A percentile compares a stretch with the other conserved stretches of the same genome.
Evolutionary conservation across 2,329 filamentous ascomycete genomes (phyloP).

Genomic region (Elsinoe necatrix): DNA sequence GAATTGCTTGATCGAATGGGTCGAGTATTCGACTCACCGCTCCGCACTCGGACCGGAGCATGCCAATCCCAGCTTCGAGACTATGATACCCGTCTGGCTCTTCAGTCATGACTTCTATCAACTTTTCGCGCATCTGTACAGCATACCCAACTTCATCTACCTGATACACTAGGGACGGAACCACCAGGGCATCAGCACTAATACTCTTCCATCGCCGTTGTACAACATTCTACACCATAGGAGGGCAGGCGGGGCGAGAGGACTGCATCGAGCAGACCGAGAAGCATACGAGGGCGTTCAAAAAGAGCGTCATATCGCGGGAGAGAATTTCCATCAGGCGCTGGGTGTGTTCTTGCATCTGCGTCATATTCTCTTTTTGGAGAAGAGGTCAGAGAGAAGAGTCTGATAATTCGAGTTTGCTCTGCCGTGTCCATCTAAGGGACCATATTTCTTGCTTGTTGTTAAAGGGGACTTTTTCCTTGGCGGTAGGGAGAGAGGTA

Average conservation of each 20-base stretch:
- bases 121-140: slow-evolving; percentile 9
- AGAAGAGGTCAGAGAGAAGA: not conserved
- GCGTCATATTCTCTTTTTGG: not conserved
- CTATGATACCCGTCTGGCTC: slow-evolving; percentile 9
- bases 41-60: slow-evolving; percentile 1
- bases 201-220: slow-evolving; percentile 9
- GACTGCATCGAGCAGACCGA: slow-evolving; percentile 1
- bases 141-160: not conserved
- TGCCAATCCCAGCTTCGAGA: slow-evolving; percentile 12
- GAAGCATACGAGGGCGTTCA: slow-evolving; percentile 1
- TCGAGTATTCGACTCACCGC: not conserved
- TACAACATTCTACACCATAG: slow-evolving; percentile 2
- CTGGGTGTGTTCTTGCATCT: not conserved
- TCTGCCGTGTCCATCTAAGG: slow-evolving; percentile 1
- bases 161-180: slow-evolving; percentile 6
- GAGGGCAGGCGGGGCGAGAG: not conserved
- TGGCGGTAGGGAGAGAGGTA: not conserved
- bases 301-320: not conserved
- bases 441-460: slow-evolving; percentile 8
- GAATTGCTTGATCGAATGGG: not conserved
- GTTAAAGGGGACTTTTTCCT: not conserved
- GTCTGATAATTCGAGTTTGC: slow-evolving; percentile 6
- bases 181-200: slow-evolving; percentile 1
- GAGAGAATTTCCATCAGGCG: not conserved
- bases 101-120: slow-evolving; percentile 2